These are phyloP conservation scores for Phoma sp. DNA, from an alignment of 2,329 filamentous ascomycete species.

Conservation along the genomic window DNA sequence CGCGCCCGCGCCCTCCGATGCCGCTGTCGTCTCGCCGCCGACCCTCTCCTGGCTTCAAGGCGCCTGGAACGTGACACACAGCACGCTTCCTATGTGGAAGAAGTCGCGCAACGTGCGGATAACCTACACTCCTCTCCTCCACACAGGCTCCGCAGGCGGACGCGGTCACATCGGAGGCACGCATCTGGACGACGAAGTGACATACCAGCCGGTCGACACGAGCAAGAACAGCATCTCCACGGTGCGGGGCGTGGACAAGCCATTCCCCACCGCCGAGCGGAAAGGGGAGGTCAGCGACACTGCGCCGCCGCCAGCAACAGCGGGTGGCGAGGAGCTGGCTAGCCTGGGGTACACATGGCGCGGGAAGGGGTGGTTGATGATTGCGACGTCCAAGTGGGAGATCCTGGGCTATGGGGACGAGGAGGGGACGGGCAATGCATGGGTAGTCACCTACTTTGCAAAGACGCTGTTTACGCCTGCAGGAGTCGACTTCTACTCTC, in stretches of 20 bases:
- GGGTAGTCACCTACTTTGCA: slow-evolving; percentile 85
- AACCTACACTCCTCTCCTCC: slow-evolving; percentile 64
- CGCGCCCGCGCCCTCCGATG: slow-evolving; percentile 7
- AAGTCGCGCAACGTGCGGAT: slow-evolving; percentile 80
- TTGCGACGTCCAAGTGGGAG: slow-evolving; percentile 81
- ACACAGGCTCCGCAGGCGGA: slow-evolving; percentile 9
- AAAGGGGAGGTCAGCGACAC: background rate
- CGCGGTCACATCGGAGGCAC: slow-evolving; percentile 22
- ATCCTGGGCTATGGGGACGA: slow-evolving; percentile 75
- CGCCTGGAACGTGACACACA: slow-evolving; percentile 48
- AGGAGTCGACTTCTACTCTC: slow-evolving; percentile 78
- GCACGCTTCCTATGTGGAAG: slow-evolving; percentile 71
- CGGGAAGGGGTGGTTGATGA: slow-evolving; percentile 74
- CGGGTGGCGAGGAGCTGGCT: slow-evolving; percentile 46
- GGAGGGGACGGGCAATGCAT: slow-evolving; percentile 56
- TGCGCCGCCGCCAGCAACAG: background rate
- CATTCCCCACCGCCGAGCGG: slow-evolving; percentile 31
- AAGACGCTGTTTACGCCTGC: slow-evolving; percentile 83
- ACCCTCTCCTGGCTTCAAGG: slow-evolving; percentile 47
- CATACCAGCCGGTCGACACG: slow-evolving; percentile 64
- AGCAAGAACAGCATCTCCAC: slow-evolving; percentile 60
- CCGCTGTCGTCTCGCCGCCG: slow-evolving; percentile 32
- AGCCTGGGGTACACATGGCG: slow-evolving; percentile 65
- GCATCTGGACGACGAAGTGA: slow-evolving; percentile 72
- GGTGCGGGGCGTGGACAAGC: slow-evolving; percentile 69